Conservation (phyloP, 495 filamentous ascomycete genomes). For the Sordaria brevicollis region DNA sequence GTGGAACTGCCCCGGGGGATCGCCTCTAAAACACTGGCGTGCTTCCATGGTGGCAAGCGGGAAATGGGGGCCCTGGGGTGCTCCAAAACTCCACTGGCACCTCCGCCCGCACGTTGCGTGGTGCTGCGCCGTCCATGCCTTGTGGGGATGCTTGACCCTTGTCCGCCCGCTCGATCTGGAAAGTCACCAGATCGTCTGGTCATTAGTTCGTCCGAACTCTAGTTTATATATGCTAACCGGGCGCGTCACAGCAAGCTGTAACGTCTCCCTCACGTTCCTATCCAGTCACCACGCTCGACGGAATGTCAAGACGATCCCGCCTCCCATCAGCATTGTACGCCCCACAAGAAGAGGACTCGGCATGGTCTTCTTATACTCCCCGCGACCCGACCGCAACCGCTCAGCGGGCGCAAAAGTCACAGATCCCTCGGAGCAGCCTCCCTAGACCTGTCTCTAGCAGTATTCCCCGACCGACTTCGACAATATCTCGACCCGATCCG, state of each 20-base stretch:
- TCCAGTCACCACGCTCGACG: slow-evolving; percentile 3
- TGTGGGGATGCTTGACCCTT: neutral
- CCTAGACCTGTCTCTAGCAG: neutral
- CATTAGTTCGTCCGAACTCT: neutral
- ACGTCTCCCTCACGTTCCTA: neutral
- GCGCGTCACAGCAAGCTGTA: slow-evolving; percentile 1
- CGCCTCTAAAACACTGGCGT: neutral
- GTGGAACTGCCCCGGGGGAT: neutral
- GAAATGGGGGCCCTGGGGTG: neutral
- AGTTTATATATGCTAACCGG: neutral
- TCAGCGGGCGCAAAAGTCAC: slow-evolving; percentile 8
- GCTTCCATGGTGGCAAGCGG: neutral
- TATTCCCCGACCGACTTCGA: neutral
- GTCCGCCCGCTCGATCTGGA: neutral
- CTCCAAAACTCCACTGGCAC: neutral
- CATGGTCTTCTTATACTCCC: neutral
- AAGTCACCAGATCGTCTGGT: neutral
- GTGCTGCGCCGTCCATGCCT: neutral
- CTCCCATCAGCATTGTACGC: neutral
- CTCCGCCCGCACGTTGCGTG: neutral
- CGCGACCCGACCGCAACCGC: slow-evolving; percentile 13
- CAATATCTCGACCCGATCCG: neutral
- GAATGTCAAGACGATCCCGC: slow-evolving; percentile 8
- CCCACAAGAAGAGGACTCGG: slow-evolving; percentile 2
- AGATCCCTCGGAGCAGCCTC: neutral